Base-by-base conservation (phyloP, 805 yeast species). In the Jamesozyma gamospora region DNA sequence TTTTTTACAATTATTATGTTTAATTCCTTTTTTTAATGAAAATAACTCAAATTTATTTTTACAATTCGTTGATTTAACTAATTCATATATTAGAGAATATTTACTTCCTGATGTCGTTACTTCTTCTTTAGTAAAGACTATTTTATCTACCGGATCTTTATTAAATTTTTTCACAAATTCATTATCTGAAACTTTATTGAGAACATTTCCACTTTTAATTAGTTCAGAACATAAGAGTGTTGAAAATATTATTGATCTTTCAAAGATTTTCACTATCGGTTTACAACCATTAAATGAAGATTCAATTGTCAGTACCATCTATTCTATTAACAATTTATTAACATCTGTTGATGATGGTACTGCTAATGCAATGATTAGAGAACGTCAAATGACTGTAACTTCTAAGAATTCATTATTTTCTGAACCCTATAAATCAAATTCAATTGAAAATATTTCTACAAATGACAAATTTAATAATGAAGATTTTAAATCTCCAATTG, bases 301-400 rank as follows among this genome's bases (percentile, higher is more conserved):
- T 54, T 75, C 84, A 1, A 78, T 82, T 17, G 83, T 87, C 8
- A 79, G 95, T 7, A 74, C 90, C 1, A 77, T 92, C 37, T 92
- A 92, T 61, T 78, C 94, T 0, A 68, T 90, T 46, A 76, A 83
- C 15, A 92, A 92, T 55, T 58, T 82, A 43, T 62, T 90, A 26
- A 73, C 79, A 37, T 73, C 69, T 39, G 78, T 71, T 13, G 72
- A 62, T 43, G 71, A 63, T 47, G 70, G 60, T 37, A 56, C 54
- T 36, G 66, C 54, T 39, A 64, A 43, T 31, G 57, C 50, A 36
- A 62, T 59, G 4, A 41, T 60, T 16, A 60, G 61, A 39, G 66
- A 62, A 32, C 52, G 66, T 29, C 56, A 56, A 40, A 34, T 63
- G 35, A 60, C 66, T 21, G 48, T 56, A 16, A 45, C 41, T 1